These are phyloP conservation scores for Xylariomycetidae sp. DNA, from an alignment of 2,329 filamentous ascomycete genomes.

Conservation along the genomic window DNA sequence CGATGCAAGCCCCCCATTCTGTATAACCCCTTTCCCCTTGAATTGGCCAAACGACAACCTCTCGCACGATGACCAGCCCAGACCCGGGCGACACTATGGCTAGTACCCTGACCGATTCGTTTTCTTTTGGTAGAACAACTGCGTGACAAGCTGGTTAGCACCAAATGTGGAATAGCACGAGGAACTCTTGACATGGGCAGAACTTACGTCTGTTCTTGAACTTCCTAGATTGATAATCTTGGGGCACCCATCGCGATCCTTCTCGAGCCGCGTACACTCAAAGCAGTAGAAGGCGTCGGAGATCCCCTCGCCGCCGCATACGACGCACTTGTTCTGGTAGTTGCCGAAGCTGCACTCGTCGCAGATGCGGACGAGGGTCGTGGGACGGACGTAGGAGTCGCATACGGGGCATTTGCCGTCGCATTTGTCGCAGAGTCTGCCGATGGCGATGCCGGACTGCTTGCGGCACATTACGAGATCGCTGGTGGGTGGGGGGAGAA, in stretches of 20 bases:
- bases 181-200: too few species aligned
- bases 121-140: conserved; percentile 65
- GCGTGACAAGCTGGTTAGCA: too few species aligned
- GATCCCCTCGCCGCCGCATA: conserved; percentile 97
- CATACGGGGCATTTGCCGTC: conserved; percentile 99
- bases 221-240: conserved; percentile 99
- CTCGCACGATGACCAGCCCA: conserved; percentile 35
- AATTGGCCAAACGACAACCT: too few species aligned
- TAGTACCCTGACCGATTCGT: conserved; percentile 60
- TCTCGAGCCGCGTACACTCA: conserved; percentile 94
- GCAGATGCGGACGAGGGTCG: conserved; percentile 95
- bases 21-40: too few species aligned
- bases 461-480: conserved; percentile 99
- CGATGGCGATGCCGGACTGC: conserved; percentile 94
- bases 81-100: conserved; percentile 42
- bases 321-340: conserved; percentile 99
- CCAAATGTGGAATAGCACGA: too few species aligned
- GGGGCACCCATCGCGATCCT: conserved; percentile 94
- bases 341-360: conserved; percentile 99
- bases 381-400: conserved; percentile 97
- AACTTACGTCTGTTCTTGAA: conserved; percentile 82
- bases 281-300: conserved; percentile 99
- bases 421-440: conserved; percentile 98
- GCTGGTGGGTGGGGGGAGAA: conserved; percentile 36
- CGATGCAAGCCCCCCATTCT: too few species aligned